Evolutionary conservation across 2,329 filamentous ascomycete species (phyloP).

Genomic region (Arthroderma sp.): DNA sequence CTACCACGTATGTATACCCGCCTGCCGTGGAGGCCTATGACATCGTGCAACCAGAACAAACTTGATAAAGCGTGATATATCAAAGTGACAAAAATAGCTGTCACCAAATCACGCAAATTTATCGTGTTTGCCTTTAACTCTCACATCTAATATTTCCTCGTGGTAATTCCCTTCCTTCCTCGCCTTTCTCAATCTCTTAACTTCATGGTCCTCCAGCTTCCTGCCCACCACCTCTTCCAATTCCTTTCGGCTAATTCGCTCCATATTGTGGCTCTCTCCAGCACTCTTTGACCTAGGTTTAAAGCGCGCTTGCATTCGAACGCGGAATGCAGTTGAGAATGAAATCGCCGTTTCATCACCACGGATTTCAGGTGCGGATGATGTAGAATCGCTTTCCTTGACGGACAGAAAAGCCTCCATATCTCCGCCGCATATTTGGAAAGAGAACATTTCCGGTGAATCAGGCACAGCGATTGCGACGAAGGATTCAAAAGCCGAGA

Average conservation of each 20-base stretch:
- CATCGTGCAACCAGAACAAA: too few species aligned
- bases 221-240: constrained; percentile 70
- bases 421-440: constrained; percentile 49
- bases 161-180: constrained; percentile 80
- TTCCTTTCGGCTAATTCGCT: constrained; percentile 77
- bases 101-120: constrained; percentile 44
- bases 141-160: constrained; percentile 71
- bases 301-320: constrained; percentile 91
- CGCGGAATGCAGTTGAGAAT: constrained; percentile 59
- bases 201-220: constrained; percentile 69
- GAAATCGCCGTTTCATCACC: constrained; percentile 58
- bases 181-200: constrained; percentile 68
- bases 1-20: too few species aligned
- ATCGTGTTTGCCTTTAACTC: constrained; percentile 86
- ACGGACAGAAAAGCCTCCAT: constrained; percentile 57
- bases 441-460: constrained; percentile 56
- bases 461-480: constrained; percentile 48
- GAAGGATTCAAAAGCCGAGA: constrained; percentile 75
- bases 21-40: too few species aligned
- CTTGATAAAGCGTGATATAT: too few species aligned
- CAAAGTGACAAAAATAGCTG: too few species aligned
- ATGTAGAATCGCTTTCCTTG: constrained; percentile 36
- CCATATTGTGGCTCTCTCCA: constrained; percentile 65
- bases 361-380: constrained; percentile 48
- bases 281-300: constrained; percentile 58